phyloP scores from a whole-genome alignment of 257 asterid genomes.

The Mentha longifolia region DNA sequence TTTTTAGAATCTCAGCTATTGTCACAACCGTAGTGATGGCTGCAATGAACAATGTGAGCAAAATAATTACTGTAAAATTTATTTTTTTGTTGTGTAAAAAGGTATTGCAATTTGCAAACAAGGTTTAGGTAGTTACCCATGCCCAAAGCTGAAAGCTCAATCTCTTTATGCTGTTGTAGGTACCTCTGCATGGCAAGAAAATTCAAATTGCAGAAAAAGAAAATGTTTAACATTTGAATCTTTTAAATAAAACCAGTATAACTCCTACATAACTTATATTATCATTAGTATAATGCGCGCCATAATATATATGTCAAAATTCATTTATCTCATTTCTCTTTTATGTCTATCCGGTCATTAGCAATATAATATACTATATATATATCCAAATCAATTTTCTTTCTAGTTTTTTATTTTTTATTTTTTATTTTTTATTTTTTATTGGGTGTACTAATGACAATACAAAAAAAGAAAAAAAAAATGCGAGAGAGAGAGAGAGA shows the following conservation, averaged over 20 bases:
- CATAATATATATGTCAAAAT: too few relatives aligned
- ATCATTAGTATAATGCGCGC: too few relatives aligned
- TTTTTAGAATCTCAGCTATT: slow-evolving; percentile 85
- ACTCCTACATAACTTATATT: background rate
- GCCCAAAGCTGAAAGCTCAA: slow-evolving; percentile 97
- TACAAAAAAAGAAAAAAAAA: too few relatives aligned
- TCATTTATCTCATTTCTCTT: background rate
- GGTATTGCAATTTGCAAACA: too few relatives aligned
- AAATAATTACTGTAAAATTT: too few relatives aligned
- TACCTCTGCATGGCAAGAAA: slow-evolving; percentile 63
- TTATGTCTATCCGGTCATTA: too few relatives aligned
- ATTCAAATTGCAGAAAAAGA: background rate
- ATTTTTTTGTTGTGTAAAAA: too few relatives aligned
- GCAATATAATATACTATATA: too few relatives aligned
- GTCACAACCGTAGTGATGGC: slow-evolving; percentile 96
- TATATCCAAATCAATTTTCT: background rate
- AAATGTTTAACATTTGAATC: background rate
- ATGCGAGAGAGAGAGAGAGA: slow-evolving; percentile 1
- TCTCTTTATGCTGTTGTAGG: slow-evolving; percentile 90
- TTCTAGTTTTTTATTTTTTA: background rate
- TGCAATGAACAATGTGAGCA: slow-evolving; percentile 38
- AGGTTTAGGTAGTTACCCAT: slow-evolving; percentile 73
- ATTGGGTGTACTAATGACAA: too few relatives aligned
- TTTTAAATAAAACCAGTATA: too few relatives aligned
- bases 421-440: too few relatives aligned